Base-by-base conservation (phyloP, 108 stramenopile species). In the Skeletonema grethae region DNA sequence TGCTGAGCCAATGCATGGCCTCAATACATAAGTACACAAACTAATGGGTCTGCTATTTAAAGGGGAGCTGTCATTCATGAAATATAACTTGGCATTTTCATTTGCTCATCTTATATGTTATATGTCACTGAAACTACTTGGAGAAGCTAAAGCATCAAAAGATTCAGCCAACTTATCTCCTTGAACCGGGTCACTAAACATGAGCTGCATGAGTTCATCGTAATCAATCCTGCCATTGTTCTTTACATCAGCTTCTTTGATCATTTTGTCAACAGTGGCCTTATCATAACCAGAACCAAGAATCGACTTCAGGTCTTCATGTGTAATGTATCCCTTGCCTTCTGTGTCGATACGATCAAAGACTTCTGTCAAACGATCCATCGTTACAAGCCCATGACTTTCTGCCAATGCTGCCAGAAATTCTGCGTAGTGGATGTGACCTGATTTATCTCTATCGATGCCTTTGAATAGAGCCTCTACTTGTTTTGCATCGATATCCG, bases 271-370 rank as follows among this genome's bases (percentile, higher is more conserved):
- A 56, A 88, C 86, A 7, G 81, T 70, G n/a, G 70, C 74, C 61
- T 84, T 80, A 65, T 86, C 80, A 48, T 87, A 91, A 60, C 82
- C 85, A 25, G 77, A 61, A 12, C 90, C 90, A 58, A 91, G 69
- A 18, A 87, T 65, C 12, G 31, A 68, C 75, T 80, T 84, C 11
- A 91, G 67, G 67, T 91, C 83, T 28, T 88, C 84, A 25, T 74
- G 79, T n/a, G 83, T 76, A 43, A 91, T 91, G 57, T 70, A 85
- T 5, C 88, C 88, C 61, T 83, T 89, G 53, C 83, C 78, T 46
- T 91, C 90, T 25, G 65, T 70, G 53, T 91, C 90, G 61, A 91
- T 77, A 32, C 90, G 68, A 68, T 91, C 88, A 80, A 91, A 91
- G 9, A 87, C 87, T 29, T 91, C 90, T 25, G 82, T 67, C 75